Conservation (phyloP, 805 yeast genomes). For the Wickerhamiella kurtzmanii region DNA sequence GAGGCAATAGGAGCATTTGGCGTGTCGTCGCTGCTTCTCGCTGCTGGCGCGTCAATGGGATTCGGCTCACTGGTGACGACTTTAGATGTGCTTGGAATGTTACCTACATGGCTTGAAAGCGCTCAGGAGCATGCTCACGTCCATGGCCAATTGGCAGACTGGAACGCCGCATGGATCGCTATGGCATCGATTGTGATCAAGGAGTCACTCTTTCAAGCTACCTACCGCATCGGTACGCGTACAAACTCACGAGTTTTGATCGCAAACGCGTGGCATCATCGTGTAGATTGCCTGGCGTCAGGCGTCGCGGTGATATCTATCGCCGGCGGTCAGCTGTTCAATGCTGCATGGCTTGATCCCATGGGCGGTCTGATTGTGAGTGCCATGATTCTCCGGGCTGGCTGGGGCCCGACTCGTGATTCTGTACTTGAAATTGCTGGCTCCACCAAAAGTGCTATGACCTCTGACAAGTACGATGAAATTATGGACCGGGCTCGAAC, state of each 20-base stretch:
- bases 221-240: conserved; percentile 62
- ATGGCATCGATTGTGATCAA: conserved; percentile 74
- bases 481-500: conserved; percentile 8
- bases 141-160: conserved; percentile 39
- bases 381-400: conserved; percentile 67
- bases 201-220: conserved; percentile 76
- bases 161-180: conserved; percentile 96
- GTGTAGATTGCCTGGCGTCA: conserved; percentile 87
- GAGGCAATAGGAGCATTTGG: conserved; percentile 86
- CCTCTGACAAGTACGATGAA: conserved; percentile 11
- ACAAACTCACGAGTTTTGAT: conserved; percentile 78
- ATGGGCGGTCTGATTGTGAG: conserved; percentile 87
- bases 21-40: conserved; percentile 66
- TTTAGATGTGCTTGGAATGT: conserved; percentile 14
- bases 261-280: conserved; percentile 98
- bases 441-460: conserved; percentile 23
- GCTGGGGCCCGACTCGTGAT: conserved; percentile 54
- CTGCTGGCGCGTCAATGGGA: conserved; percentile 87
- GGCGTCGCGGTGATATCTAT: conserved; percentile 82
- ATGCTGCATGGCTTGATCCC: conserved; percentile 77
- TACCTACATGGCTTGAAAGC: conserved; percentile 33
- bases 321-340: conserved; percentile 65
- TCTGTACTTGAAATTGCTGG: conserved; percentile 72
- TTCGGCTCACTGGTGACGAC: conserved; percentile 54
- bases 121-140: conserved; percentile 31